phyloP scores from a whole-genome alignment of 768 basidiomycete species.

The Tulasnella sp. region DNA sequence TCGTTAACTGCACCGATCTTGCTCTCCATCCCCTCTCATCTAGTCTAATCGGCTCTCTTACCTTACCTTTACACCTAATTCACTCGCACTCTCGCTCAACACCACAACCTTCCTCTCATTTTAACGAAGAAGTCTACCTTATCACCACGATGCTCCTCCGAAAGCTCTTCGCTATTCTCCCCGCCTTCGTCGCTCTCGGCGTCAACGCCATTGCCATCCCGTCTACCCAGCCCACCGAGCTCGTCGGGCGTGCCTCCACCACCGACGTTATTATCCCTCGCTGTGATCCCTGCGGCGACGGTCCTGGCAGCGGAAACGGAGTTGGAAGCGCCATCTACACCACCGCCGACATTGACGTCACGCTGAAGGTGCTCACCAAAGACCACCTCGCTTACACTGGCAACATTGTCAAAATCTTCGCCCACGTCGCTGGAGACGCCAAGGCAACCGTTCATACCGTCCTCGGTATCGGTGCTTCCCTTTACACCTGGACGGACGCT shows the following conservation, averaged over 20 bases:
- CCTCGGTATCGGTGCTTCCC: neutral
- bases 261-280: neutral
- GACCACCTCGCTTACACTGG: neutral
- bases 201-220: neutral
- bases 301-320: neutral
- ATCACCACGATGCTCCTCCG: neutral
- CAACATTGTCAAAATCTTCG: neutral
- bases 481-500: neutral
- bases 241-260: neutral
- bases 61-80: neutral
- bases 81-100: neutral
- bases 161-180: neutral
- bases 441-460: neutral
- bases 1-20: neutral
- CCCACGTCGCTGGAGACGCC: neutral
- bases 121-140: neutral
- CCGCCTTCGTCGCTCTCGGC: neutral
- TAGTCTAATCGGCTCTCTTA: slow-evolving; percentile 1
- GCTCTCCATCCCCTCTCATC: slow-evolving; percentile 10
- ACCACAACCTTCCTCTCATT: neutral
- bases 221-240: neutral
- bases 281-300: neutral
- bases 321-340: neutral
- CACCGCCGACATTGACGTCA: neutral
- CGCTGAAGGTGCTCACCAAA: neutral